Evolutionary conservation across 2,329 filamentous ascomycete genomes (phyloP).

Genomic region (Lecanicillium sp.): DNA sequence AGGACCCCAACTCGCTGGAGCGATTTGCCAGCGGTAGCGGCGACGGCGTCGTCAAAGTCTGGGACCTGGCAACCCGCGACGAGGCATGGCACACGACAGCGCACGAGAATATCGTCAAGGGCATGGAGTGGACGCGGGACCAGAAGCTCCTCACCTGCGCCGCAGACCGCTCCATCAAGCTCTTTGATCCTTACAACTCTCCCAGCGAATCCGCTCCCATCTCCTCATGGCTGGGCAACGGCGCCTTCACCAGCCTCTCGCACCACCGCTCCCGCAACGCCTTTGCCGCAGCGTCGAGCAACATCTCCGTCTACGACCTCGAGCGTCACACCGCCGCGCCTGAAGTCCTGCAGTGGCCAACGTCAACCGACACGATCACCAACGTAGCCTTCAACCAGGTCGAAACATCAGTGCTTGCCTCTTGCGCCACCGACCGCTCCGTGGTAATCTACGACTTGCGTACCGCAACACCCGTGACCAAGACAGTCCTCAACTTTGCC

Average conservation of each 20-base stretch:
- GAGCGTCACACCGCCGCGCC: constrained; percentile 71
- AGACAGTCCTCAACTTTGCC: constrained; percentile 72
- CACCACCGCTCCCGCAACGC: constrained; percentile 71
- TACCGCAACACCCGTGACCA: constrained; percentile 73
- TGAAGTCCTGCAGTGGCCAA: constrained; percentile 81
- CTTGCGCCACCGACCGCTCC: constrained; percentile 75
- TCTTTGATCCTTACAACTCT: constrained; percentile 83
- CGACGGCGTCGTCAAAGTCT: constrained; percentile 90
- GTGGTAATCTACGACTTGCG: constrained; percentile 88
- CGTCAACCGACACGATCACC: constrained; percentile 81
- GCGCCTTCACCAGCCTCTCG: constrained; percentile 75
- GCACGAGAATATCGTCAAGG: constrained; percentile 91
- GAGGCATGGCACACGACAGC: constrained; percentile 73
- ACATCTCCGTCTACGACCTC: constrained; percentile 83
- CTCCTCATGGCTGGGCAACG: constrained; percentile 75
- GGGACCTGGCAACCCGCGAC: constrained; percentile 65
- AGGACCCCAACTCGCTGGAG: constrained; percentile 67
- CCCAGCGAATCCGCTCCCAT: constrained; percentile 60
- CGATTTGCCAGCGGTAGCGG: constrained; percentile 76
- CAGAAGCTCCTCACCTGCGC: constrained; percentile 81
- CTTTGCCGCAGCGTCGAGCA: constrained; percentile 71
- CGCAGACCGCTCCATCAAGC: constrained; percentile 76
- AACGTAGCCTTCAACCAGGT: constrained; percentile 85
- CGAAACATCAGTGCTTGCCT: constrained; percentile 85
- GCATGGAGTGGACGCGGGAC: constrained; percentile 80